Conservation (phyloP, 164 flowering plant genomes). For the Euptelea pleiosperma region DNA sequence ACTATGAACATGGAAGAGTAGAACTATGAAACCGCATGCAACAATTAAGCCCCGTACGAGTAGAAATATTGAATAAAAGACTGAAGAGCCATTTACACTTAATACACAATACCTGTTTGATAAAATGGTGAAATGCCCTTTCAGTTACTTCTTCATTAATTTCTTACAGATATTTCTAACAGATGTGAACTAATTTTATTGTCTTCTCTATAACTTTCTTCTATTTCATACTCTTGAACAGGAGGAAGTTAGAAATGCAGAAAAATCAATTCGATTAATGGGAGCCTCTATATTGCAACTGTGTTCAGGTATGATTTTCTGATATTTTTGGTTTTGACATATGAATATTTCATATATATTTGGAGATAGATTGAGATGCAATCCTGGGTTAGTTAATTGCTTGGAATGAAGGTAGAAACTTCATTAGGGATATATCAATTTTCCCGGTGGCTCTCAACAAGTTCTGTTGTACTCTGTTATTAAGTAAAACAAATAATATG, state of each 20-base stretch:
- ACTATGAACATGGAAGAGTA: too few relatives aligned
- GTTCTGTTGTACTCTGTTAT: background rate
- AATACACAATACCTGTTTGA: too few relatives aligned
- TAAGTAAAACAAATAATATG: background rate
- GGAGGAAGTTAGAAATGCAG: conserved; percentile 76
- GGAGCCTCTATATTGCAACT: conserved; percentile 78
- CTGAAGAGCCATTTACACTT: too few relatives aligned
- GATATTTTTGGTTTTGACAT: background rate
- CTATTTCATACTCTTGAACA: conserved; percentile 23
- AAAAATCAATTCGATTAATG: conserved; percentile 61
- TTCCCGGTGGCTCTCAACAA: background rate
- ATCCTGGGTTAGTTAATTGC: background rate
- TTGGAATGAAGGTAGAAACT: background rate
- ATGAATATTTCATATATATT: background rate
- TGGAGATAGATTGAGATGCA: background rate
- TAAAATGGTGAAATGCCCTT: background rate
- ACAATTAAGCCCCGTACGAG: too few relatives aligned
- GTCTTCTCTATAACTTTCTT: background rate
- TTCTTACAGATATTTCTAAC: too few relatives aligned
- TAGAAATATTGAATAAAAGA: too few relatives aligned
- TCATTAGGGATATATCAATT: background rate
- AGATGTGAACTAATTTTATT: too few relatives aligned
- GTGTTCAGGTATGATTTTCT: conserved; percentile 40
- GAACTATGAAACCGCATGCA: too few relatives aligned
- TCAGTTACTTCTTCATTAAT: background rate